A percentile compares a stretch with the other conserved stretches of the same genome.
Conservation (phyloP, 2,329 filamentous ascomycete genomes). For the Sphaerulina musiva region DNA sequence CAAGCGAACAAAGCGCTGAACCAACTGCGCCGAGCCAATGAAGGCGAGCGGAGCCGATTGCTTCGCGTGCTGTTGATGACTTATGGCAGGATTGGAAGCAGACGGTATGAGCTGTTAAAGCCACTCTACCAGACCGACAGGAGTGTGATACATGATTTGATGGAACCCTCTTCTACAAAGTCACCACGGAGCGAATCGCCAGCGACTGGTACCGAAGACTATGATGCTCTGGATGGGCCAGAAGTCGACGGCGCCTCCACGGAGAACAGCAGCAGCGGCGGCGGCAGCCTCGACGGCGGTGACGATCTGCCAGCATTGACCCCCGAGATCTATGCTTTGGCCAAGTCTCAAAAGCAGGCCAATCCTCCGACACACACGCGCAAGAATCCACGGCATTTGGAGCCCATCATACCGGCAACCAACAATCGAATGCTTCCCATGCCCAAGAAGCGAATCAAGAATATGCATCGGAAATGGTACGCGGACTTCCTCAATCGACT, state of each 20-base stretch:
- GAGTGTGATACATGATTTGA: background rate
- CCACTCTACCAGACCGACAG: conserved; percentile 15
- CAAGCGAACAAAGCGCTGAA: conserved; percentile 42
- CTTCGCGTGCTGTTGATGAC: conserved; percentile 48
- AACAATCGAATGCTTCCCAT: conserved; percentile 45
- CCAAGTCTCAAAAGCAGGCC: conserved; percentile 27
- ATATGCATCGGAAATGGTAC: conserved; percentile 41
- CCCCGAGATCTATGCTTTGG: conserved; percentile 27
- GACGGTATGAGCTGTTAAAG: conserved; percentile 44
- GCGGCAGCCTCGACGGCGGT: background rate
- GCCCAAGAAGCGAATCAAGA: conserved; percentile 40
- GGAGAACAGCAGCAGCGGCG: background rate
- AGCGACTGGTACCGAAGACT: background rate
- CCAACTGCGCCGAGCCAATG: conserved; percentile 48
- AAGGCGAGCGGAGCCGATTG: conserved; percentile 48
- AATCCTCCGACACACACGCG: conserved; percentile 30
- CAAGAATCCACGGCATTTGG: conserved; percentile 21
- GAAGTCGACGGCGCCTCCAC: background rate
- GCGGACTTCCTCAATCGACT: conserved; percentile 38
- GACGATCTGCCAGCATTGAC: conserved; percentile 33
- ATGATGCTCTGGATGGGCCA: background rate
- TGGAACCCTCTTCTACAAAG: background rate
- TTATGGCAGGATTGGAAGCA: conserved; percentile 52
- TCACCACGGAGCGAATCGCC: background rate
- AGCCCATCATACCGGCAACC: conserved; percentile 36